Evolutionary conservation across 305 asterid species (phyloP).

Genomic region (Rubia tinctorum): DNA sequence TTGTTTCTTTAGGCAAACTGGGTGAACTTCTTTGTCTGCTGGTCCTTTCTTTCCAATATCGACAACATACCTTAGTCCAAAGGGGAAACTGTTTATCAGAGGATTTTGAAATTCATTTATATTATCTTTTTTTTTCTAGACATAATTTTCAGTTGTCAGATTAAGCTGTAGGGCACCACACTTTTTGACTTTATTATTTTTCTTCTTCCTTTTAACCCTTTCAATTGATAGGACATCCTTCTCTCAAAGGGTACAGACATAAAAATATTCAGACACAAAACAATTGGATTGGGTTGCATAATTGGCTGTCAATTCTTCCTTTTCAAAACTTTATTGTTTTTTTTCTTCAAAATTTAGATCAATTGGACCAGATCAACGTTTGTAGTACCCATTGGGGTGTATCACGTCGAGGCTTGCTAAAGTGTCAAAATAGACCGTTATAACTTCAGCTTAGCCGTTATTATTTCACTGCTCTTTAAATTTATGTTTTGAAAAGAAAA

Average conservation of each 20-base stretch:
- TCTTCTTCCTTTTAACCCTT: conserved; percentile 16
- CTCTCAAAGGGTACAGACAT: background rate
- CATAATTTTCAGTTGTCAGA: conserved; percentile 30
- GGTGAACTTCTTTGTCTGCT: conserved; percentile 10
- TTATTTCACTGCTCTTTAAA: no score
- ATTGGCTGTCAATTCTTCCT: background rate
- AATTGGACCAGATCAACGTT: background rate
- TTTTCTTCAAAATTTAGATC: background rate
- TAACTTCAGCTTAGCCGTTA: no score
- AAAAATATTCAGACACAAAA: background rate
- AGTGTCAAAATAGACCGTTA: no score
- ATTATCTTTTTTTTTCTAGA: no score
- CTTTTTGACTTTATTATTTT: conserved; percentile 32
- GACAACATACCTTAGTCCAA: conserved; percentile 26
- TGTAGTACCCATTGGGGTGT: no score
- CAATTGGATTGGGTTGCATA: conserved; percentile 3
- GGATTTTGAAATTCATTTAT: background rate
- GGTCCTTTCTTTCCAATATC: conserved; percentile 15
- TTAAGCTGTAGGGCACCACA: conserved; percentile 18
- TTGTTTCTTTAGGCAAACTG: conserved; percentile 29
- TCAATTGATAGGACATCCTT: conserved; percentile 41
- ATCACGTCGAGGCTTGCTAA: no score
- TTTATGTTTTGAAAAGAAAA: no score
- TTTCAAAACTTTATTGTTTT: background rate
- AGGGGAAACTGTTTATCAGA: conserved; percentile 15